A percentile compares a stretch with the other conserved stretches of the same genome.
These are phyloP conservation scores for Chlamydomonas schloesseri DNA, from an alignment of 139 green algal genomes.

Conservation along the genomic window DNA sequence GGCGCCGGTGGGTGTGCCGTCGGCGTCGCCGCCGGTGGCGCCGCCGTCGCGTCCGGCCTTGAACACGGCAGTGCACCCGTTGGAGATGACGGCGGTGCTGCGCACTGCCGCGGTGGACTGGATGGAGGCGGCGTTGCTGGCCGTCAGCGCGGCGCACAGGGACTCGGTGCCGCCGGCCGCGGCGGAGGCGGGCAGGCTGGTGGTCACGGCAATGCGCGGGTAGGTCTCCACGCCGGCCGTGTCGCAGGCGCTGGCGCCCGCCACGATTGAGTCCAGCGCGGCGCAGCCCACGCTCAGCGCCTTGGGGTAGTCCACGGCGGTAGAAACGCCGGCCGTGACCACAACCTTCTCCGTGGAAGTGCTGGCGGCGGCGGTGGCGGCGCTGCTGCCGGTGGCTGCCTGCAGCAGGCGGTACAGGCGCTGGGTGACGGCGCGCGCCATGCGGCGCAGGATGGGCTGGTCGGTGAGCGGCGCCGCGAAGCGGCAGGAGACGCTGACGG, in stretches of 20 bases:
- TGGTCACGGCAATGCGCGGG: too few relatives aligned
- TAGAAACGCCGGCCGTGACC: background rate
- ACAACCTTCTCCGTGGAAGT: background rate
- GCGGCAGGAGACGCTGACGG: constrained; percentile 7
- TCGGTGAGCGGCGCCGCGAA: background rate
- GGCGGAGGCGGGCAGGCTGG: too few relatives aligned
- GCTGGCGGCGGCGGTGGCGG: background rate
- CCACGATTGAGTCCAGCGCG: too few relatives aligned
- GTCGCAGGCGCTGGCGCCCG: too few relatives aligned
- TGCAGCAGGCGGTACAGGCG: background rate
- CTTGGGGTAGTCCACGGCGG: too few relatives aligned
- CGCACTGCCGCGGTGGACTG: background rate
- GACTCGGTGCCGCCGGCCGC: too few relatives aligned
- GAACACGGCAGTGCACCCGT: background rate
- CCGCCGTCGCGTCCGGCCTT: background rate
- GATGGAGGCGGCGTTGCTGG: too few relatives aligned
- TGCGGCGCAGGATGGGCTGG: background rate
- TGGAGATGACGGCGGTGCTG: background rate
- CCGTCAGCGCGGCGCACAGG: too few relatives aligned
- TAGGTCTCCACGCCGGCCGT: too few relatives aligned
- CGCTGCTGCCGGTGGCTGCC: background rate
- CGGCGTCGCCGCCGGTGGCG: background rate
- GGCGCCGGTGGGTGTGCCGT: too few relatives aligned
- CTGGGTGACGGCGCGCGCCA: background rate
- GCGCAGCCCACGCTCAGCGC: too few relatives aligned